Base-by-base conservation (phyloP, 345 rosid species). In the Moricandia arvensis region DNA sequence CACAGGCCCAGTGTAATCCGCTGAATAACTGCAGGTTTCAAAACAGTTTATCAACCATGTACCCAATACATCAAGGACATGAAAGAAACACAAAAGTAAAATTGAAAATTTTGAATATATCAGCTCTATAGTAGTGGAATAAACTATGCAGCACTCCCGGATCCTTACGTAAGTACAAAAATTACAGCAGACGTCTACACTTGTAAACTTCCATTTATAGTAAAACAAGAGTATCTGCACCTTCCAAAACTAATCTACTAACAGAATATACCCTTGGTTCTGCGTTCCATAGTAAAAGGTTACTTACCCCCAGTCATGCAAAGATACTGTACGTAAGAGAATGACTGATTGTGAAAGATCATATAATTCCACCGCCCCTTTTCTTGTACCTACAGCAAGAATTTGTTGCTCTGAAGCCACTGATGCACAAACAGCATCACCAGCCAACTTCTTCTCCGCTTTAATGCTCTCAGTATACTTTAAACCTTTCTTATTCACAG, bases 271-370 rank as follows among this genome's bases (percentile, higher is more conserved):
- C 73, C 18, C 15, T 4, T 45, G 35, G 37, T 51, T 58, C 47
- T 27, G 18, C 35, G 13, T 51, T 24, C 33, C 53, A 26, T 47
- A 64, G 68, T 34, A 71, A 45, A 68, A 67, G 67, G 77, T 53
- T 34, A 66, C 88, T 83, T 85, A 95, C 99, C 99, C 98, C 98
- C 98, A 92, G 75, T 95, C 99, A 76, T 74, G 86, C 82, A 95
- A 85, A 75, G 96, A 92, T 58, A 95, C 89, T 1, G 91, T 76
- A 45, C 98, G 96, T 68, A 95, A 85, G 62, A 84, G 91, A 37
- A 88, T 90, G 18, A 77, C 83, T 15, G 93, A 85, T 69, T 90
- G 88, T 47, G 89, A 84, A 49, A 92, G 80, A 80, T 92, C 93
- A 79, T 90, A 92, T 59, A 95, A 83, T 70, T 95, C 97, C 63